Evolutionary conservation across 805 yeast species (phyloP).

Genomic region (Pichia membranifaciens): DNA sequence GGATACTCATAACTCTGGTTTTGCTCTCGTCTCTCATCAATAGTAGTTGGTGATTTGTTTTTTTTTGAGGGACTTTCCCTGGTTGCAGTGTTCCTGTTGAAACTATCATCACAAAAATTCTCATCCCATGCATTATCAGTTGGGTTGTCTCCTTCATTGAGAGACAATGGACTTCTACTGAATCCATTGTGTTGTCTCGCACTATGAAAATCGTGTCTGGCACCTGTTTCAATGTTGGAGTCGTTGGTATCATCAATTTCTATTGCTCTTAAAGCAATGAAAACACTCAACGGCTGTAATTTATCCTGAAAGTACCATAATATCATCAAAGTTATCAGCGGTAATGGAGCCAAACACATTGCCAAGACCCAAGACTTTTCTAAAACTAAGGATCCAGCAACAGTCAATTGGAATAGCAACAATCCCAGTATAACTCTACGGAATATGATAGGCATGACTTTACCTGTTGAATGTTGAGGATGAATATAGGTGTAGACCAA

Average conservation of each 20-base stretch:
- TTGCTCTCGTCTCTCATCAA: conserved; percentile 73
- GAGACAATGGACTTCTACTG: not conserved
- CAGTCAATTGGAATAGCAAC: conserved; percentile 78
- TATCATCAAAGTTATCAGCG: conserved; percentile 57
- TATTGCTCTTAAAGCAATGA: conserved; percentile 83
- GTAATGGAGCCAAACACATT: conserved; percentile 66
- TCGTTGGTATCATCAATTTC: conserved; percentile 36
- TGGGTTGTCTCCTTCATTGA: not conserved
- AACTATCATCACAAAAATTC: not conserved
- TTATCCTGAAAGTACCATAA: conserved; percentile 78
- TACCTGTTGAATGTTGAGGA: conserved; percentile 95
- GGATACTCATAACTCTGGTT: conserved; percentile 76
- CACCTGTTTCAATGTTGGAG: not conserved
- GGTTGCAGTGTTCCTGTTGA: not conserved
- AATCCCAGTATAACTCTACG: conserved; percentile 79
- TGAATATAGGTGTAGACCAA: conserved; percentile 86
- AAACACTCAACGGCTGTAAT: conserved; percentile 73
- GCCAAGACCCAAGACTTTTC: conserved; percentile 77
- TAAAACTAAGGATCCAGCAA: conserved; percentile 80
- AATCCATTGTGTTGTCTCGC: too few species aligned
- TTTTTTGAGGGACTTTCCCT: not conserved
- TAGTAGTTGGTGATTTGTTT: conserved; percentile 38
- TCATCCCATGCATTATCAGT: conserved; percentile 13
- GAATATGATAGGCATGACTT: conserved; percentile 89
- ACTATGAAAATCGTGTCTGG: too few species aligned